Evolutionary conservation across 768 basidiomycete genomes (phyloP).

Genomic region (Cystofilobasidium bisporidii): DNA sequence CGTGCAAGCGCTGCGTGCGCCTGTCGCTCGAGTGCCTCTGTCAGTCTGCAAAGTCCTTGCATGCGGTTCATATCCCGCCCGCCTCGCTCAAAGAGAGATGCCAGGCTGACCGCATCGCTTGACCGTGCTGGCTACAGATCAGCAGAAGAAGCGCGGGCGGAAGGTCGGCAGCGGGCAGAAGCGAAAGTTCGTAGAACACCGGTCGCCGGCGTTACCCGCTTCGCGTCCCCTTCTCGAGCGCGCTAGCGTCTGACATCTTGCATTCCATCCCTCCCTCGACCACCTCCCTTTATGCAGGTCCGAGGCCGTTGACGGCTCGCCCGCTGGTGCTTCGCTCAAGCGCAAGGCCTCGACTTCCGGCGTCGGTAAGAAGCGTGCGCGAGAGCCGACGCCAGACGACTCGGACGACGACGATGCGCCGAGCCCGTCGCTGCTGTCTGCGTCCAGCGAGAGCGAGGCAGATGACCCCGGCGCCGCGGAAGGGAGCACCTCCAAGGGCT

Average conservation of each 20-base stretch:
- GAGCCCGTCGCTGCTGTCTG: not conserved
- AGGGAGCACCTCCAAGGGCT: no score
- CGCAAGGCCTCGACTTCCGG: not conserved
- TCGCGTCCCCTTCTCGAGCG: no score
- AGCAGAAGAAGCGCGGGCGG: conserved; percentile 3
- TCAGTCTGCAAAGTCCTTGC: no score
- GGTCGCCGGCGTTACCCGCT: no score
- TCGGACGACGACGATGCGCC: not conserved
- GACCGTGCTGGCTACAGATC: not conserved
- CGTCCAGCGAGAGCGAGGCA: not conserved
- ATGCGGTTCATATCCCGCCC: no score
- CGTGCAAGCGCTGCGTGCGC: conserved; percentile 4
- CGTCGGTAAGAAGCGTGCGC: not conserved
- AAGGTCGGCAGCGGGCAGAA: not conserved
- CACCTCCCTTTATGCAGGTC: no score
- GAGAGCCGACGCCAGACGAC: not conserved
- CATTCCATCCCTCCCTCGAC: not conserved
- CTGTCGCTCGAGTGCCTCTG: not conserved
- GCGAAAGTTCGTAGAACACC: no score
- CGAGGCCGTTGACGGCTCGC: not conserved
- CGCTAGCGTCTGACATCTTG: not conserved
- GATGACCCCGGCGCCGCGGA: no score
- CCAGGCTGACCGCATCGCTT: not conserved
- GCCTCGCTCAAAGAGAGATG: no score
- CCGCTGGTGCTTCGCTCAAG: not conserved